These are phyloP conservation scores for Canna indica DNA, from an alignment of 176 grass and related monocot genomes.

Conservation along the genomic window DNA sequence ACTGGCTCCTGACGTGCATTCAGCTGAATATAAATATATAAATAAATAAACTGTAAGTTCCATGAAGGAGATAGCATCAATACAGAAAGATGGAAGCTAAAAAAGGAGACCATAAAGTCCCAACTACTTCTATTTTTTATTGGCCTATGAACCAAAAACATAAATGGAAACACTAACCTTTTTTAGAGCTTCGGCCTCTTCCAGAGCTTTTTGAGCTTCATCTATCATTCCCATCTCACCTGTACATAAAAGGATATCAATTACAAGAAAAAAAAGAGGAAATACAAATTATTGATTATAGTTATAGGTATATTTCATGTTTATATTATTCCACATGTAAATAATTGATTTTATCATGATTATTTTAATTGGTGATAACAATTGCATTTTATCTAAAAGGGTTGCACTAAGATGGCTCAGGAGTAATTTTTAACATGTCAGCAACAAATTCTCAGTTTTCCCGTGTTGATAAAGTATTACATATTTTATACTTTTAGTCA, in stretches of 20 bases:
- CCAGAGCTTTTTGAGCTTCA: slow-evolving; percentile 26
- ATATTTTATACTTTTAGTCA: background rate
- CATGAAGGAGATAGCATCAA: background rate
- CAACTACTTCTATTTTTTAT: no score
- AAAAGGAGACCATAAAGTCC: no score
- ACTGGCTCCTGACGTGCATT: slow-evolving; percentile 17
- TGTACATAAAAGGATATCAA: background rate
- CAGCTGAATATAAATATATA: slow-evolving; percentile 17
- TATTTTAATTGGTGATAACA: no score
- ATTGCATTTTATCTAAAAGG: no score
- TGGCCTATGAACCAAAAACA: no score
- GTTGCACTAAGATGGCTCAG: no score
- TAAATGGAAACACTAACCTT: slow-evolving; percentile 15
- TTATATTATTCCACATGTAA: no score
- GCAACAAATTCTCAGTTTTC: background rate
- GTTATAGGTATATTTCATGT: no score
- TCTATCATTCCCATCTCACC: slow-evolving; percentile 30
- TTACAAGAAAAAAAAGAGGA: background rate
- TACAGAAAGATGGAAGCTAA: background rate
- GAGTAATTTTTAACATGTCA: no score
- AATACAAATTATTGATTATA: background rate
- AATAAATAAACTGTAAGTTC: background rate
- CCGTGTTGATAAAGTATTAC: background rate
- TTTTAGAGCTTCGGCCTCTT: slow-evolving; percentile 31
- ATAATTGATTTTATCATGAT: no score